Conservation (phyloP, 2,329 filamentous ascomycete genomes). For the Paramyrothecium sp. region DNA sequence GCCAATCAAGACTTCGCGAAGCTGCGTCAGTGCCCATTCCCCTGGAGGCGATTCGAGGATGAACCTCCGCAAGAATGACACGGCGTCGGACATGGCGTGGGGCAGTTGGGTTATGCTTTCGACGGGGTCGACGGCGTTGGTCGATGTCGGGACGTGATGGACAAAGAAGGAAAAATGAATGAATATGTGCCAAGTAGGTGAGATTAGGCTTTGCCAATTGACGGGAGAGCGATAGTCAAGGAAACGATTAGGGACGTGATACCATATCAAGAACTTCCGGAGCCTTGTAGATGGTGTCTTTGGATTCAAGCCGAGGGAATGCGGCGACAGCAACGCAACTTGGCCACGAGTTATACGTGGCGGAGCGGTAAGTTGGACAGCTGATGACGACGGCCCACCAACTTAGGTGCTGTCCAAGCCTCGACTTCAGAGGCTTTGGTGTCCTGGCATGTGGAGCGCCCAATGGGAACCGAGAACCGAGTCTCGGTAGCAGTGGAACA, state of each 20-base stretch:
- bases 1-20: slow-evolving; percentile 84
- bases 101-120: background rate
- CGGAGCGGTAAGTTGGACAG: background rate
- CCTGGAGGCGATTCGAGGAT: slow-evolving; percentile 84
- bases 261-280: background rate
- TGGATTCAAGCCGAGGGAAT: background rate
- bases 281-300: background rate
- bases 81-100: slow-evolving; percentile 49
- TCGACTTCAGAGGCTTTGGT: background rate
- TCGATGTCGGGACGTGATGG: no score
- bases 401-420: background rate
- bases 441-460: background rate
- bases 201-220: no score
- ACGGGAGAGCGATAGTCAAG: background rate
- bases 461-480: background rate
- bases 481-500: background rate
- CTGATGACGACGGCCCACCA: background rate
- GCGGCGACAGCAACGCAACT: background rate
- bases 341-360: background rate
- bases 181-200: no score
- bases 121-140: background rate
- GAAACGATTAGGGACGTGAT: background rate
- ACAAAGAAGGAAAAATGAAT: no score
- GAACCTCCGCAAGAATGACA: slow-evolving; percentile 60
- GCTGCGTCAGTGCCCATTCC: slow-evolving; percentile 79